These are phyloP conservation scores for Isatis lusitanica DNA, from an alignment of 441 rosid genomes.

Conservation along the genomic window DNA sequence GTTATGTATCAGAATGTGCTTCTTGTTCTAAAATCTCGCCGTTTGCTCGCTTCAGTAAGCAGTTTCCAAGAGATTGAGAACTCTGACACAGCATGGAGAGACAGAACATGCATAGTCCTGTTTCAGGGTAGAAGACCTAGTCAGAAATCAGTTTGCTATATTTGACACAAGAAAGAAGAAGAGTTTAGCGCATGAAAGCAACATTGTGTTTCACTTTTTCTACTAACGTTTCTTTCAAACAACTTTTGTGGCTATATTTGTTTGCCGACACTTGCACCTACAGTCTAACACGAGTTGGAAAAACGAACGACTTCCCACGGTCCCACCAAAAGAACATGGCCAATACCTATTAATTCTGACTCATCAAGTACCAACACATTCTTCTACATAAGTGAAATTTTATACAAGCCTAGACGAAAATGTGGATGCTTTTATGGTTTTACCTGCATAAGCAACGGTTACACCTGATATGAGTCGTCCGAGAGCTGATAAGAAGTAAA, in stretches of 20 bases:
- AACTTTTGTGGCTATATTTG: background rate
- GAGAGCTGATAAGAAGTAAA: slow-evolving; percentile 66
- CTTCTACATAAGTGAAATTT: slow-evolving; percentile 6
- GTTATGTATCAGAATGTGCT: slow-evolving; percentile 24
- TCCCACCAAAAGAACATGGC: background rate
- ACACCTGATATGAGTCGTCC: slow-evolving; percentile 86
- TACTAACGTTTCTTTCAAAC: background rate
- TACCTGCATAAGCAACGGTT: slow-evolving; percentile 91
- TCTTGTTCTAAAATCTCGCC: slow-evolving; percentile 30
- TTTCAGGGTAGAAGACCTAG: slow-evolving; percentile 11
- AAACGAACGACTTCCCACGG: background rate
- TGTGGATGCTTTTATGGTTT: slow-evolving; percentile 42
- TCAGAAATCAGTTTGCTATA: slow-evolving; percentile 15
- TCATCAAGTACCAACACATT: background rate
- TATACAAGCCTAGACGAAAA: background rate
- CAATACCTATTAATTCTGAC: background rate
- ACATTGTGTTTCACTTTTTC: background rate
- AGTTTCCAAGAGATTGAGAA: slow-evolving; percentile 45
- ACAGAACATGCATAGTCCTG: slow-evolving; percentile 82
- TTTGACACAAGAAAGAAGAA: slow-evolving; percentile 18
- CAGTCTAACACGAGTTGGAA: background rate
- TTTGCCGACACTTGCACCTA: background rate
- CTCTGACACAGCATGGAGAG: slow-evolving; percentile 58
- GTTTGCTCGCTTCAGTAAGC: slow-evolving; percentile 42
- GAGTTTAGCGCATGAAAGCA: background rate